These are phyloP conservation scores for Platismatia glauca DNA, from an alignment of 495 filamentous ascomycete genomes.

Conservation along the genomic window DNA sequence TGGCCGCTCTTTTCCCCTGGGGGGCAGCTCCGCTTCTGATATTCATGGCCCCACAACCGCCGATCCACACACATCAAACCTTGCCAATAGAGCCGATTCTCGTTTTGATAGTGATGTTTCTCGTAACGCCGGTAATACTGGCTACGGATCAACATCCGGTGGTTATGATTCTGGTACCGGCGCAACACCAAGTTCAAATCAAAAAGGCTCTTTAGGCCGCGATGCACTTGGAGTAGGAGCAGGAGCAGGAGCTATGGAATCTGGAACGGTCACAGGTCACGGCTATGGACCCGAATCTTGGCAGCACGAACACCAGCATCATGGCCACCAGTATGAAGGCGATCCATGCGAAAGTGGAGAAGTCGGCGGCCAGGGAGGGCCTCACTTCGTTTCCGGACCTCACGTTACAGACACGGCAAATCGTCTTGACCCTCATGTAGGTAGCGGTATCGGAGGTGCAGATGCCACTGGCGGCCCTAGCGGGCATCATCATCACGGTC, in stretches of 20 bases:
- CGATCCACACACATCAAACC: constrained; percentile 33
- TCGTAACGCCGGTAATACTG: background rate
- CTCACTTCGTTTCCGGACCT: constrained; percentile 32
- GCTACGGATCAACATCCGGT: background rate
- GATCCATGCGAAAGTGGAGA: constrained; percentile 32
- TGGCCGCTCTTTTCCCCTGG: constrained; percentile 23
- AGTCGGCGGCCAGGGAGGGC: constrained; percentile 20
- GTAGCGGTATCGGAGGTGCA: background rate
- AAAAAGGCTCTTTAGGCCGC: constrained; percentile 8
- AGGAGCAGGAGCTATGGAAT: constrained; percentile 9
- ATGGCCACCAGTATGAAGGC: constrained; percentile 23
- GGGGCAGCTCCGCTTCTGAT: constrained; percentile 16
- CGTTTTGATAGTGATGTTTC: constrained; percentile 37
- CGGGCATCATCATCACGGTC: constrained; percentile 5
- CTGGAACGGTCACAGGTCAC: background rate
- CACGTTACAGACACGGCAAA: constrained; percentile 39
- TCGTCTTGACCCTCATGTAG: constrained; percentile 43
- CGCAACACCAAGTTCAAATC: background rate
- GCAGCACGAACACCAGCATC: constrained; percentile 33
- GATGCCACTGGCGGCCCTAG: background rate
- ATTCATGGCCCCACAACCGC: constrained; percentile 30
- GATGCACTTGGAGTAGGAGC: constrained; percentile 6
- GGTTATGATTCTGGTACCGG: constrained; percentile 3
- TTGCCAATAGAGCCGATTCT: constrained; percentile 43
- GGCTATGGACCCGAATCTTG: constrained; percentile 31